phyloP scores from a whole-genome alignment of 1,139 yeast species.

The Geotrichum restrictum region DNA sequence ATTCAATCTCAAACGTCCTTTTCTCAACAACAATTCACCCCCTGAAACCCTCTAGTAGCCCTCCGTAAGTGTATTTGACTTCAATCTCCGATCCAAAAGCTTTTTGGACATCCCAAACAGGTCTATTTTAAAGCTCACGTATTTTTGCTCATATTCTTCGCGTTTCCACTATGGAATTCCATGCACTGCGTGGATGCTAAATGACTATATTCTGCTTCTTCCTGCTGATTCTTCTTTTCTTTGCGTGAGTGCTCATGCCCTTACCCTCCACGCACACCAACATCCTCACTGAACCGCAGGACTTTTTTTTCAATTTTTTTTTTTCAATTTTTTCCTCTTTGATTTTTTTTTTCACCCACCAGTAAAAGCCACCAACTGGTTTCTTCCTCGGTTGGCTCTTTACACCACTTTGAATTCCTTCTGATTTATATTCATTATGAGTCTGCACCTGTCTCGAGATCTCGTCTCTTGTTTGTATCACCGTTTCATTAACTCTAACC shows the following conservation, averaged over 20 bases:
- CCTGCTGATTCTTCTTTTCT: not conserved
- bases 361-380: constrained; percentile 5
- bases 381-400: not conserved
- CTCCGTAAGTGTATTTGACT: too few species aligned
- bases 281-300: not conserved
- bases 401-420: not conserved
- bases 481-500: not conserved
- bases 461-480: not conserved
- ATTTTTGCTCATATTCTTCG: too few species aligned
- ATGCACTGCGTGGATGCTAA: not conserved
- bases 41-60: too few species aligned
- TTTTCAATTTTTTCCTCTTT: not conserved
- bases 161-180: not conserved
- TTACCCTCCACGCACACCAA: not conserved
- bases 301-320: not conserved
- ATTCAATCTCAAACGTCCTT: too few species aligned
- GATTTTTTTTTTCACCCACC: constrained; percentile 6
- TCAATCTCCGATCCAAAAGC: too few species aligned
- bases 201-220: not conserved
- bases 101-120: too few species aligned
- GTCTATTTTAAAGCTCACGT: too few species aligned
- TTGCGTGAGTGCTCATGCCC: not conserved
- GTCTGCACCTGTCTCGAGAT: constrained; percentile 4
- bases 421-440: constrained; percentile 3
- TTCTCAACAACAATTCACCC: too few species aligned